Evolutionary conservation across 2,329 filamentous ascomycete species (phyloP), one percentile per base, ranked within the genome.

Genomic region (Venturia oleaginea): DNA sequence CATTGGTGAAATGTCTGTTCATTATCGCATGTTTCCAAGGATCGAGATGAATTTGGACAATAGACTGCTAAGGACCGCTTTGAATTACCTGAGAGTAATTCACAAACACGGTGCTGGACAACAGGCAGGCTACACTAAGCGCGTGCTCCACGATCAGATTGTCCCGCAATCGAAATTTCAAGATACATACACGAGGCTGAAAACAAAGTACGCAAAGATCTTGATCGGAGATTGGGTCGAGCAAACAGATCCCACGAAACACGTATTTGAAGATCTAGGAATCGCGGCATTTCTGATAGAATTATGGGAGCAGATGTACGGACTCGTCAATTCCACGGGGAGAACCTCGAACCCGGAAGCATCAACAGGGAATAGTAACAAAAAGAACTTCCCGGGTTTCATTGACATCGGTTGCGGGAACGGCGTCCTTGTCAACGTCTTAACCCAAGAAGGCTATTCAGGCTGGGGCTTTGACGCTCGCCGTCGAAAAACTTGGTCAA

Each of bases 381-480:
- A 67, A 55, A 54, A 67, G 0, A 66, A 68, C 0, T 97, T 96
- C 70, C 90, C 91, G 0, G 92, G 93, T 0, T 99, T 97, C 71
- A 90, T 97, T 24, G 94, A 99, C 71, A 91, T 99, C 57, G 94
- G 93, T 5, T 97, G 94, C 72, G 94, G 94, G 1, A 99, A 97
- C 71, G 94, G 94, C 0, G 80, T 99, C 3, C 83, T 99, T 1
- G 90, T 96, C 8, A 85, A 95, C 72, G 84, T 99, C 43, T 83
- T 99, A 4, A 81, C 86, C 17, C 78, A 83, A 66, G 92, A 97
- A 76, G 92, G 92, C 13, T 97, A 91, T 74, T 69, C 73, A 0
- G 94, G 94, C 27, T 95, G 88, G 85, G 94, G 94, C 0, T 96
- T 97, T 71, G 94, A 99, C 74, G 94, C 92, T 0, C 83, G 92